These are phyloP conservation scores for Petunia axillaris DNA, from an alignment of 257 asterid genomes.

Conservation along the genomic window DNA sequence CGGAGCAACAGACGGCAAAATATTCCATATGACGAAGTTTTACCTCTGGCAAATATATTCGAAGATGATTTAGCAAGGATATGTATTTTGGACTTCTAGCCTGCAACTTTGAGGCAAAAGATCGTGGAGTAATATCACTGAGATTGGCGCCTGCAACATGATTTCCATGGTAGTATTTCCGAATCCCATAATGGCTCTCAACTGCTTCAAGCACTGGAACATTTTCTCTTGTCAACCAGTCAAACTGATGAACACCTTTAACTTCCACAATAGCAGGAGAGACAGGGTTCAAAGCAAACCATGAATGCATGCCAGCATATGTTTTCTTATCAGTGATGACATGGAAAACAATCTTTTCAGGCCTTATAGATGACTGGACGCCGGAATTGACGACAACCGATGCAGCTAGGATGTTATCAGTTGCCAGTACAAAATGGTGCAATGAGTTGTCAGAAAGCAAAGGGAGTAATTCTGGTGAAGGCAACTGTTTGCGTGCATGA, in stretches of 20 bases:
- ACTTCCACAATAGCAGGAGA: constrained; percentile 93
- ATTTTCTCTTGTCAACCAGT: constrained; percentile 95
- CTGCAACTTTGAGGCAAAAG: constrained; percentile 90
- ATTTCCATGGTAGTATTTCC: constrained; percentile 92
- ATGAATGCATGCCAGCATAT: constrained; percentile 97
- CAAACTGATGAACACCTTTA: constrained; percentile 96
- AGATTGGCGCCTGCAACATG: constrained; percentile 82
- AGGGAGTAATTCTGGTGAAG: constrained; percentile 93
- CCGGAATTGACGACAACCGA: constrained; percentile 87
- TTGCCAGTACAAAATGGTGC: constrained; percentile 88
- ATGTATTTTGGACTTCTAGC: constrained; percentile 92
- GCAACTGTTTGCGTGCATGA: constrained; percentile 90
- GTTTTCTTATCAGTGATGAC: constrained; percentile 98
- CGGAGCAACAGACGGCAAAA: constrained; percentile 10
- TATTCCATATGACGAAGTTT: constrained; percentile 8
- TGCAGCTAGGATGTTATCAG: constrained; percentile 98
- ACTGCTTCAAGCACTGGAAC: constrained; percentile 98
- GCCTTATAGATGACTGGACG: constrained; percentile 70
- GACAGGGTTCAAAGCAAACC: constrained; percentile 88
- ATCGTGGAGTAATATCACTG: constrained; percentile 77
- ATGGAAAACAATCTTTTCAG: constrained; percentile 88
- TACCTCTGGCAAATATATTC: constrained; percentile 98
- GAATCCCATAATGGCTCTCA: constrained; percentile 75
- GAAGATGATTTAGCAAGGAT: constrained; percentile 93
- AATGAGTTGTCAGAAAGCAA: constrained; percentile 79